phyloP scores from a whole-genome alignment of 352 stramenopile species.

The Nothophytophthora sp. region DNA sequence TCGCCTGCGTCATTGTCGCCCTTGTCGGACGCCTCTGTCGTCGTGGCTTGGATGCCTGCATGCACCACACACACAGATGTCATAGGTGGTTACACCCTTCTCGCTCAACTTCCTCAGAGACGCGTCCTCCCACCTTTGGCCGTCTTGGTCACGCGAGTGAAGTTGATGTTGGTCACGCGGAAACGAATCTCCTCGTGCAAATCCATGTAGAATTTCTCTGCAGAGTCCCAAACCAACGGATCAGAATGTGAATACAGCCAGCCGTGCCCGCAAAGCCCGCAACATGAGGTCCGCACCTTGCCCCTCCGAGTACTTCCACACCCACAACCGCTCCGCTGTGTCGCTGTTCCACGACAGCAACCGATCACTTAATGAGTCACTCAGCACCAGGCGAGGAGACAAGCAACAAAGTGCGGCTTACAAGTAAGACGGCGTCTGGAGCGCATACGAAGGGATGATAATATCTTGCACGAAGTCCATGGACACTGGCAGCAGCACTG shows the following conservation, averaged over 20 bases:
- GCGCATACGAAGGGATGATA: slow-evolving; percentile 86
- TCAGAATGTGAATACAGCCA: too few species aligned
- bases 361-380: not conserved
- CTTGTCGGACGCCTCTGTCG: slow-evolving; percentile 81
- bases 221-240: not conserved
- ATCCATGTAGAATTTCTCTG: slow-evolving; percentile 89
- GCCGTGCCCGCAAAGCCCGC: too few species aligned
- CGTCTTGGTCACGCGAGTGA: slow-evolving; percentile 87
- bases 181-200: slow-evolving; percentile 88
- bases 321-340: slow-evolving; percentile 75
- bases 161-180: slow-evolving; percentile 88
- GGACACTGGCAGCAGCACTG: slow-evolving; percentile 42
- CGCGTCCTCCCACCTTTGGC: slow-evolving; percentile 54
- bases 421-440: slow-evolving; percentile 90
- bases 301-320: slow-evolving; percentile 88
- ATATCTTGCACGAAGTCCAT: slow-evolving; percentile 92
- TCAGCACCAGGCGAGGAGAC: too few species aligned
- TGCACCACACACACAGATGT: not conserved
- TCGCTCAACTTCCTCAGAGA: not conserved
- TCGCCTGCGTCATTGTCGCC: slow-evolving; percentile 48
- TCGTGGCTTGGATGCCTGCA: slow-evolving; percentile 85
- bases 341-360: slow-evolving; percentile 41
- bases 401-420: too few species aligned
- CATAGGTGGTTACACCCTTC: not conserved
- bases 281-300: too few species aligned